A percentile compares a stretch with the other conserved stretches of the same genome.
These are phyloP conservation scores for Skeletonema menzelii DNA, from an alignment of 108 stramenopile genomes.

Conservation along the genomic window DNA sequence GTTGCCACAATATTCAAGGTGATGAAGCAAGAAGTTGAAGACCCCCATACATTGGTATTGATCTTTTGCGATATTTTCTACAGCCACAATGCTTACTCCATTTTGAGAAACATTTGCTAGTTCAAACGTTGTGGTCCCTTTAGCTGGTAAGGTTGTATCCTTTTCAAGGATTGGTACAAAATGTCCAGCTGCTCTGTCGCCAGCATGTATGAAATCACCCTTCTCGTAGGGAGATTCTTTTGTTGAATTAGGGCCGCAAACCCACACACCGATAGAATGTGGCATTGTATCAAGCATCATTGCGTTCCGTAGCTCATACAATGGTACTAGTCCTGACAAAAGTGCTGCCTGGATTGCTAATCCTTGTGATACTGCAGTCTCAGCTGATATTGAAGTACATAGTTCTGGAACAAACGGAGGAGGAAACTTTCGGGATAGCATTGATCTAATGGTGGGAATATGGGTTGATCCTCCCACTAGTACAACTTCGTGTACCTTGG, in stretches of 20 bases:
- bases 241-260: conserved; percentile 5
- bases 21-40: conserved; percentile 76
- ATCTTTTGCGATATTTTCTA: conserved; percentile 60
- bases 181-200: not conserved
- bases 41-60: conserved; percentile 55
- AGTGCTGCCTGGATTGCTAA: conserved; percentile 82
- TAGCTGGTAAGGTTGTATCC: conserved; percentile 66
- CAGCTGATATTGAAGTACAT: conserved; percentile 68
- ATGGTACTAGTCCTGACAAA: conserved; percentile 57
- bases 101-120: conserved; percentile 56
- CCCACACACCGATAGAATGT: conserved; percentile 79
- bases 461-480: conserved; percentile 82
- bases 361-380: conserved; percentile 82
- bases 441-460: conserved; percentile 61
- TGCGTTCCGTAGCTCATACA: conserved; percentile 67
- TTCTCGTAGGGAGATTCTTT: conserved; percentile 15
- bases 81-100: conserved; percentile 76
- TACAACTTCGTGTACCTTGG: conserved; percentile 69
- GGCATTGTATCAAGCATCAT: conserved; percentile 85
- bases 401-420: conserved; percentile 53
- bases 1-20: conserved; percentile 36
- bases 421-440: conserved; percentile 68
- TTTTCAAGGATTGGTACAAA: conserved; percentile 66
- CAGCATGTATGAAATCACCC: conserved; percentile 28
- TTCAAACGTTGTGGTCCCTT: conserved; percentile 60